Base-by-base conservation (phyloP, 2,329 filamentous ascomycete genomes). In the Alternaria rosae region DNA sequence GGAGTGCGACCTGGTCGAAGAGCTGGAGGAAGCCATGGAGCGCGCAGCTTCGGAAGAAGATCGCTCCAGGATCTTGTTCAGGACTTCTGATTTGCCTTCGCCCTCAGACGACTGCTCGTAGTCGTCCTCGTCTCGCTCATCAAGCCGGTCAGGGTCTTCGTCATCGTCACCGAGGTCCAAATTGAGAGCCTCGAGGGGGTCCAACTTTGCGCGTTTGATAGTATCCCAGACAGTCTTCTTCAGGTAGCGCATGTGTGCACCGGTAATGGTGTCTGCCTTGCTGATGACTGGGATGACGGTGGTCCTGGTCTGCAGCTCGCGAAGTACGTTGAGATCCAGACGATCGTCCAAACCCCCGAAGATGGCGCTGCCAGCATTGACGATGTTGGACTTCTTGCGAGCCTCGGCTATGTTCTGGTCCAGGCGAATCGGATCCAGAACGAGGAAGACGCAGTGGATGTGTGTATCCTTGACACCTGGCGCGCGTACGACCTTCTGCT, bases 231-330 rank as follows among this genome's bases (percentile, higher is more conserved):
- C 94, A 12, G 91, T 90, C 81, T 91, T 93, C 84, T 97, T 97
- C 68, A 99, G 86, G 72, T 92, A 90, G 47, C 88, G 85, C 95
- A 98, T 98, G 81, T 99, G 95, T 55, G 92, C 91, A 0, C 91
- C 90, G n/a, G 95, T 98, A 71, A 98, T 91, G 13, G 94, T 97
- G 78, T 99, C 95, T 41, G 95, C 94, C 82, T 99, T 99, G 76
- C 93, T 92, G 75, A 99, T 94, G 61, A 99, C 90, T 0, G 95
- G 95, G 48, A 99, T 92, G 61, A 98, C 93, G 0, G 93, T 97
- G 0, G 95, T 98, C 85, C 97, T 97, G 72, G 92, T 91, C 78
- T 97, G 90, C 26, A 99, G 86, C 15, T 91, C 91, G 50, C 92
- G 91, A 72, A 99, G 85, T 59, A 97, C 91, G 76, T 97, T 93